A percentile compares a stretch with the other conserved stretches of the same genome.
phyloP scores from a whole-genome alignment of 495 filamentous ascomycete species.

The Cladorrhinum samala region DNA sequence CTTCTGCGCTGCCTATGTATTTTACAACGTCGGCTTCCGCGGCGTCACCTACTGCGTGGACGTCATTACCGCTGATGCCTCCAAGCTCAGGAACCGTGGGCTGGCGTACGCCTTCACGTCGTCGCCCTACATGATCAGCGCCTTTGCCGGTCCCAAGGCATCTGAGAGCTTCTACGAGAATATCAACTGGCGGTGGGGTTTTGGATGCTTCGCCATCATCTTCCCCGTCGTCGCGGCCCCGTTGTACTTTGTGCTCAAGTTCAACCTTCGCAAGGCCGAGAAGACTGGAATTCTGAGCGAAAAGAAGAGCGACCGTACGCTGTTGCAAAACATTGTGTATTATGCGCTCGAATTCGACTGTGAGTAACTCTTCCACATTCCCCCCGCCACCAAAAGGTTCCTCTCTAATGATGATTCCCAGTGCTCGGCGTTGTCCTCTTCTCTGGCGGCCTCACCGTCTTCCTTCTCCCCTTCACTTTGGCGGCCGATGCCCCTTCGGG shows the following conservation, averaged over 20 bases:
- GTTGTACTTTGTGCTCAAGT: conserved; percentile 47
- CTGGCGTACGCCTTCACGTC: conserved; percentile 55
- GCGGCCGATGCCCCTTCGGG: conserved; percentile 35
- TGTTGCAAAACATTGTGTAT: conserved; percentile 42
- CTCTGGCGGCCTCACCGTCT: conserved; percentile 34
- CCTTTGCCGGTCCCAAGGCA: conserved; percentile 44
- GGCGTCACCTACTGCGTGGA: conserved; percentile 52
- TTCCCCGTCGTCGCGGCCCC: conserved; percentile 51
- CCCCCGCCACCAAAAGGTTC: too few species aligned
- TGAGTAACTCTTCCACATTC: too few species aligned
- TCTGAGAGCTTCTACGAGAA: conserved; percentile 40
- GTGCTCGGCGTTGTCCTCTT: conserved; percentile 38
- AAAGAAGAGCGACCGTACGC: conserved; percentile 41
- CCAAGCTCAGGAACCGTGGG: conserved; percentile 55
- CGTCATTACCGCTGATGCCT: conserved; percentile 63
- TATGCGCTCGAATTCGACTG: conserved; percentile 54
- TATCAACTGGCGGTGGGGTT: conserved; percentile 57
- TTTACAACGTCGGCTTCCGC: conserved; percentile 50
- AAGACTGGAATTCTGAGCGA: conserved; percentile 44
- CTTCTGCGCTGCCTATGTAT: conserved; percentile 49
- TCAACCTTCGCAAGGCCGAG: conserved; percentile 56
- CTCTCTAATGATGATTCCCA: too few species aligned
- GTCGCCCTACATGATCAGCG: conserved; percentile 64
- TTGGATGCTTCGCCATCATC: conserved; percentile 56
- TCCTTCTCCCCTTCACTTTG: conserved; percentile 49